Conservation (phyloP, 257 asterid genomes). For the Lycium ferocissimum region DNA sequence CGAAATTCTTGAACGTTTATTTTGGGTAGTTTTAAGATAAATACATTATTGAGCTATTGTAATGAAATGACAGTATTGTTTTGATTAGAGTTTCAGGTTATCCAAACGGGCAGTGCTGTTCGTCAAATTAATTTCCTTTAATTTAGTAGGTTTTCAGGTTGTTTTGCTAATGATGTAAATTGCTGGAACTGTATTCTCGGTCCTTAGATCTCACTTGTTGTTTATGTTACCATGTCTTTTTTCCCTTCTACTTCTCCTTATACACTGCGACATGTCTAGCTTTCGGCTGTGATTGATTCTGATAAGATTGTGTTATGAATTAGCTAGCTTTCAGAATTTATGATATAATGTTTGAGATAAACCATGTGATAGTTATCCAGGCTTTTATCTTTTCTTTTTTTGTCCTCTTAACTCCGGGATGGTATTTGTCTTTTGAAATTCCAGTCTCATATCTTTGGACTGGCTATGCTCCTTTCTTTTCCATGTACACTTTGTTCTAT, state of each 20-base stretch:
- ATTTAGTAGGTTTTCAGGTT: background rate
- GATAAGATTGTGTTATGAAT: background rate
- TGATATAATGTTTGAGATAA: background rate
- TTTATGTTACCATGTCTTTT: background rate
- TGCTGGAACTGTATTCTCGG: background rate
- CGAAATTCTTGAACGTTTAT: background rate
- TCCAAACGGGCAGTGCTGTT: background rate
- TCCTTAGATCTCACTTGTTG: background rate
- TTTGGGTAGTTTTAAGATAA: background rate
- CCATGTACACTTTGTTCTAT: background rate
- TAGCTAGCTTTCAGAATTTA: background rate
- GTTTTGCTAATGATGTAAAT: background rate
- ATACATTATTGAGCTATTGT: background rate
- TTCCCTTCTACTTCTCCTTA: background rate
- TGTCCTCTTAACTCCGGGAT: background rate
- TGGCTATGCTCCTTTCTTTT: background rate
- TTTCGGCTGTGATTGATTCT: background rate
- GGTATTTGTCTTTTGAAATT: background rate
- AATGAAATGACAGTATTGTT: constrained; percentile 1
- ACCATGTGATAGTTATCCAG: background rate
- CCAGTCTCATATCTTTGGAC: constrained; percentile 20
- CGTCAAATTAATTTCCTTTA: background rate
- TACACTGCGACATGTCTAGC: background rate
- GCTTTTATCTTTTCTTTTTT: background rate
- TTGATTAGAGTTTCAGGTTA: background rate